Evolutionary conservation across 176 grass and related monocot genomes (phyloP).

Genomic region (Bonia amplexicaulis): DNA sequence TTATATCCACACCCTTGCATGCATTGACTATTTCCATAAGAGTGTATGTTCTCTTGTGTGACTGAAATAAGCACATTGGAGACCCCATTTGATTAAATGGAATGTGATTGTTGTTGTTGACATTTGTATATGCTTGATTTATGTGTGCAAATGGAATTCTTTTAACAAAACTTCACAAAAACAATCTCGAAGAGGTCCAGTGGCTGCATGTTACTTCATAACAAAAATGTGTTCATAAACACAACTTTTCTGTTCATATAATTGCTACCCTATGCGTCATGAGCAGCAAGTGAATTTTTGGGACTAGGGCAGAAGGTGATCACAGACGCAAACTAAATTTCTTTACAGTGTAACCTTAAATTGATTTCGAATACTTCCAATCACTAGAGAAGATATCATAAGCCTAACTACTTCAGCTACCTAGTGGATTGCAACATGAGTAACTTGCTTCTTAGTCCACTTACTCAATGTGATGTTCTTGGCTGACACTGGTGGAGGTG

Average conservation of each 20-base stretch:
- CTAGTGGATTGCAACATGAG: conserved; percentile 30
- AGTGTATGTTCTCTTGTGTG: background rate
- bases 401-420: background rate
- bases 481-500: background rate
- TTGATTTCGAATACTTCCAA: background rate
- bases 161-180: background rate
- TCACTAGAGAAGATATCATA: conserved; percentile 8
- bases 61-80: background rate
- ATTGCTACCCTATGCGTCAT: background rate
- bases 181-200: background rate
- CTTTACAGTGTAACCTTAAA: conserved; percentile 5
- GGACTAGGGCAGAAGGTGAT: background rate
- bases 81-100: background rate
- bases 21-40: background rate
- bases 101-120: background rate
- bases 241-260: background rate
- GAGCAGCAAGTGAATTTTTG: background rate
- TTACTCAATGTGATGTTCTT: conserved; percentile 42
- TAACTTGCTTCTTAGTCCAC: conserved; percentile 35
- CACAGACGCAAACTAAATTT: background rate
- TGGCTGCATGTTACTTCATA: background rate
- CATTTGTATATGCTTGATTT: background rate
- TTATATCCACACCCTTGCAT: background rate
- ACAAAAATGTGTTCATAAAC: background rate
- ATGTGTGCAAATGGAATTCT: background rate